Evolutionary conservation across 2,329 filamentous ascomycete genomes (phyloP), one percentile per base, ranked within the genome.

Genomic region (Fusarium pseudocircinatum): DNA sequence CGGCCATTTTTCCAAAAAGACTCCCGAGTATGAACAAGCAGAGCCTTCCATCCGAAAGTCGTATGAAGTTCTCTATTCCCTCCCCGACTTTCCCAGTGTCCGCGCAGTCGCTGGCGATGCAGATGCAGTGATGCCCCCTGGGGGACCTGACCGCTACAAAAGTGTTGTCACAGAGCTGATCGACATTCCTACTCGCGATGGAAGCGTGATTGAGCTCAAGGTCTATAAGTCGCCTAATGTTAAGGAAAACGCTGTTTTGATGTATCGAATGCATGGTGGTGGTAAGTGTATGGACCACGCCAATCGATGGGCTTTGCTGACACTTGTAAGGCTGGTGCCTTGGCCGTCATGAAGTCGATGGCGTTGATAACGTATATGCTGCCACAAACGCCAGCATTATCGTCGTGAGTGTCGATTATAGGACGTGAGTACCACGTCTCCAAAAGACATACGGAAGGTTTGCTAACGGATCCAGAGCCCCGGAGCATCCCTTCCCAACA

Each of bases 261-360:
- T 78, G 74, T 70, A 74, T 37, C 64, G 71, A 7, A 77, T 78
- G 63, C 77, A 78, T 14, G 77, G 77, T 11, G 75, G 76, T 37
- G 75, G 75, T 77, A 63, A 24, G 68, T 18, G 58, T 22, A 10
- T n/a, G 7, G 10, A 13, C 24, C 2, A 18, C 28, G 8, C 20
- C 13, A 13, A 26, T 54, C 4, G 20, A 40, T 14, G 20, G 39
- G 24, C 24, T 18, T 39, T n/a, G 11, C 24, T 54, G 50, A 54
- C 50, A 9, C 13, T 18, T 54, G 11, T 18, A 50, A 65, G 75
- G 76, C 18, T 77, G 75, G 75, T 63, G 47, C 30, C 52, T 78
- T 34, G 77, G 75, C 20, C 13, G 70, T 7, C 77, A 78, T 16
- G 75, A 78, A n/a, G 52, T 69, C 6, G 77, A 78, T 30, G 77